Evolutionary conservation across 2,329 filamentous ascomycete genomes (phyloP).

Genomic region (Fusarium clavum): DNA sequence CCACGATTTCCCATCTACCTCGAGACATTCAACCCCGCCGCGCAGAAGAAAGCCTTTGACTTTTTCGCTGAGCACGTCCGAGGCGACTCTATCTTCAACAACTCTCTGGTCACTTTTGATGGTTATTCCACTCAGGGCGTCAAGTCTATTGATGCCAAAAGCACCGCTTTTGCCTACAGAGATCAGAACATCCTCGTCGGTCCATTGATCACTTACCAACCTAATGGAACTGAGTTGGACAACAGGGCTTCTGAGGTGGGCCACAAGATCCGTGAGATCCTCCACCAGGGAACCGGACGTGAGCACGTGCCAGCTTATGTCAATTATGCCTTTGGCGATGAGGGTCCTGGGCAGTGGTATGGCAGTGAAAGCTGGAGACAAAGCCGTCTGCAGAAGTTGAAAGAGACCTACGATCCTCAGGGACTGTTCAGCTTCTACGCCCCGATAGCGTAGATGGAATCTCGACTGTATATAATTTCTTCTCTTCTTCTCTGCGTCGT

Average conservation of each 20-base stretch:
- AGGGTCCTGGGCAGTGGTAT: constrained; percentile 57
- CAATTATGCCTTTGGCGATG: constrained; percentile 64
- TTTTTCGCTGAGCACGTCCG: constrained; percentile 22
- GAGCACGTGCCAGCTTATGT: constrained; percentile 49
- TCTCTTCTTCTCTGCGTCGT: not conserved
- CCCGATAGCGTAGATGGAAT: not conserved
- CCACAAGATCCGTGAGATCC: constrained; percentile 19
- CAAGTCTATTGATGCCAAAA: not conserved
- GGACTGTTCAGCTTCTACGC: constrained; percentile 58
- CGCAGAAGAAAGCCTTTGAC: constrained; percentile 28
- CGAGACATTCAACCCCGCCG: constrained; percentile 21
- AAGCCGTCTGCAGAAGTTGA: constrained; percentile 57
- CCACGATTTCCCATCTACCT: constrained; percentile 41
- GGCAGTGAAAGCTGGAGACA: constrained; percentile 62
- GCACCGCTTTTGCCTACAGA: constrained; percentile 34
- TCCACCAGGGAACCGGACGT: constrained; percentile 22
- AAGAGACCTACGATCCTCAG: constrained; percentile 61
- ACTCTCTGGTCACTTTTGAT: constrained; percentile 64
- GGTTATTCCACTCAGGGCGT: constrained; percentile 61
- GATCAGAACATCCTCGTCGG: constrained; percentile 35
- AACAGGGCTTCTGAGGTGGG: constrained; percentile 30
- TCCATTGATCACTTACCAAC: constrained; percentile 30
- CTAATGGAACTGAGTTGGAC: constrained; percentile 13
- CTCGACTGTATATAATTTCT: not conserved
- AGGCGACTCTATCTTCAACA: constrained; percentile 20